Conservation (phyloP, 352 stramenopile species). For the Pythium plurisporium region DNA sequence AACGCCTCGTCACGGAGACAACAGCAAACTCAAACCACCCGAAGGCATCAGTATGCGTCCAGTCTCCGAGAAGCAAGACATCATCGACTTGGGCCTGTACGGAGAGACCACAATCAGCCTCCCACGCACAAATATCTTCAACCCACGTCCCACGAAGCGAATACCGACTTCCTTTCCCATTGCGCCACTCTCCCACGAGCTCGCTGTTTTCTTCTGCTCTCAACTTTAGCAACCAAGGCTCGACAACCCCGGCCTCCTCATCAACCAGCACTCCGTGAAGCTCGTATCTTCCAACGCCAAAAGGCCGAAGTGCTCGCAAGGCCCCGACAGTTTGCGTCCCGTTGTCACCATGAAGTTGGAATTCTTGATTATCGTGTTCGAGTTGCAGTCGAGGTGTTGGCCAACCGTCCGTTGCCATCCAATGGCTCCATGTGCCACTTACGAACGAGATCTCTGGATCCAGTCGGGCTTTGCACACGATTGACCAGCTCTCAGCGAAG, state of each 20-base stretch:
- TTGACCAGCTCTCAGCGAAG: background rate
- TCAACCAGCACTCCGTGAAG: slow-evolving; percentile 1
- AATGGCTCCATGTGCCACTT: slow-evolving; percentile 3
- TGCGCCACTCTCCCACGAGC: background rate
- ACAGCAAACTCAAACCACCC: background rate
- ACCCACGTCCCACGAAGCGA: background rate
- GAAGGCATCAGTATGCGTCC: background rate
- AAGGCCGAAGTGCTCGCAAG: background rate
- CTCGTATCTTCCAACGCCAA: background rate
- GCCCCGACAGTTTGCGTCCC: background rate
- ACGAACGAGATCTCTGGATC: background rate
- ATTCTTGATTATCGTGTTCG: background rate
- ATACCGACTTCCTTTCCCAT: background rate
- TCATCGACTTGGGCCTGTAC: background rate
- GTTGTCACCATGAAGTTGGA: background rate
- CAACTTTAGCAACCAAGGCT: background rate
- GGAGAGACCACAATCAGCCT: background rate
- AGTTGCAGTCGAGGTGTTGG: background rate
- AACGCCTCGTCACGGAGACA: background rate
- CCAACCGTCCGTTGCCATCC: background rate
- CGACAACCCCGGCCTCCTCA: background rate
- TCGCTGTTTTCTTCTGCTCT: background rate
- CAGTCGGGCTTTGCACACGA: slow-evolving; percentile 5
- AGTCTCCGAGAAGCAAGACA: background rate
- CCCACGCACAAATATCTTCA: background rate